Evolutionary conservation across 2,329 filamentous ascomycete species (phyloP).

Genomic region (Celoporthe dispersa): DNA sequence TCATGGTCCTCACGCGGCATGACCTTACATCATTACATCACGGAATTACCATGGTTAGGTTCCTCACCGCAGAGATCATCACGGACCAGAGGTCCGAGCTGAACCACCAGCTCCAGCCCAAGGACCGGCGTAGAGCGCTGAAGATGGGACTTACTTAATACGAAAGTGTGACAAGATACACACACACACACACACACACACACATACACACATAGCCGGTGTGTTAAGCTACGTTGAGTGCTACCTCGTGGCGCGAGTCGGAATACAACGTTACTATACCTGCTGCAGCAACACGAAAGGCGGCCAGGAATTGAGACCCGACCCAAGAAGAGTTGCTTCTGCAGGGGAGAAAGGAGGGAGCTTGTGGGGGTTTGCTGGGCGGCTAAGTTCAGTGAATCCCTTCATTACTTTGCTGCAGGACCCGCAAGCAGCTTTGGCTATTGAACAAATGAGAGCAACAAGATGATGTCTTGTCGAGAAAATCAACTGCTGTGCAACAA

Average conservation of each 20-base stretch:
- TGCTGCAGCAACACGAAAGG: not conserved
- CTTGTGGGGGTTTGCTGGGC: not conserved
- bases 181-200: not conserved
- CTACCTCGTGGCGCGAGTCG: not conserved
- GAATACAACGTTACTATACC: conserved; percentile 1
- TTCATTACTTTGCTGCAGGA: not conserved
- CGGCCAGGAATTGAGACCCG: not conserved
- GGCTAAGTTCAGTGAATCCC: not conserved
- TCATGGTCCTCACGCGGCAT: not conserved
- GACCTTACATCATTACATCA: not conserved
- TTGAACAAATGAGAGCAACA: not conserved
- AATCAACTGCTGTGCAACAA: not conserved
- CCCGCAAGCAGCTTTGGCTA: not conserved
- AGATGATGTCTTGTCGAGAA: not conserved
- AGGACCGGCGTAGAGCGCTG: not conserved
- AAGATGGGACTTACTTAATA: not conserved
- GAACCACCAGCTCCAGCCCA: not conserved
- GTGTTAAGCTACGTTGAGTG: not conserved
- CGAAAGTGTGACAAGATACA: not conserved
- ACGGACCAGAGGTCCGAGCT: not conserved
- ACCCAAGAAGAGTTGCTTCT: not conserved
- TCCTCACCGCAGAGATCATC: not conserved
- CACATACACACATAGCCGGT: not conserved
- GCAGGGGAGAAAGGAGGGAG: not conserved
- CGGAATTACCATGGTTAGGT: not conserved